Evolutionary conservation across 1,284 basidiomycete genomes (phyloP), one percentile per base, ranked within the genome.

Genomic region (Tilletia indica): DNA sequence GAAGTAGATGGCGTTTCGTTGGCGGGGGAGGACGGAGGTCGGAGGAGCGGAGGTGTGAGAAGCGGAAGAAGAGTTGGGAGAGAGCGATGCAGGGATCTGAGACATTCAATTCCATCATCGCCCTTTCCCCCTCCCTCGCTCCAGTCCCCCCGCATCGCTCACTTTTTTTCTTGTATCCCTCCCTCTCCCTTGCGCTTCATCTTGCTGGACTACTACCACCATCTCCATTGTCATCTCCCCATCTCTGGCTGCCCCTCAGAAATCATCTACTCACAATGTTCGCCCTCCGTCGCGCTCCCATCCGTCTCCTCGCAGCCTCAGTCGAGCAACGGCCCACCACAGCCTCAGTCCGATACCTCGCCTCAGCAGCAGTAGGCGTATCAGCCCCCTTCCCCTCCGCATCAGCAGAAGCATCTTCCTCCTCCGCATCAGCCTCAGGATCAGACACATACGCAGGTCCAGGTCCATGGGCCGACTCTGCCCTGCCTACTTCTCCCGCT

Each of bases 391-490:
- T 54, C 51, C 51, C 51, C 51, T 8, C 19, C 51, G 6, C 16
- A 25, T 11, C 51, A 45, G 42, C 6, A 8, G 42, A 14, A 8
- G 42, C 42, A 8, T 45, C 42, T 14, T 45, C 42, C 42, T 45
- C 42, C 42, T 45, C 51, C 51, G 42, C 51, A 54, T 54, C 51
- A 54, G 51, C 11, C 12, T 54, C 51, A 54, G 51, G 19, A 25
- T 54, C 51, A 54, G 51, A 54, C 51, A 8, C 51, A 9, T 54
- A 54, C 51, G 51, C 51, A 54, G 51, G 51, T 54, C 51, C 67
- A 1, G 75, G 75, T 25, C 77, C 77, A 0, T 78, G 77, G 77
- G 49, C 71, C 36, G 77, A 78, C 51, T 68, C 70, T 11, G 51
- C 51, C 51, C 16, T 54, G 51, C 16, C 51, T 8, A 25, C 51